Conservation (phyloP, 1,139 yeast genomes). For the Suhomyces atakaporum region DNA sequence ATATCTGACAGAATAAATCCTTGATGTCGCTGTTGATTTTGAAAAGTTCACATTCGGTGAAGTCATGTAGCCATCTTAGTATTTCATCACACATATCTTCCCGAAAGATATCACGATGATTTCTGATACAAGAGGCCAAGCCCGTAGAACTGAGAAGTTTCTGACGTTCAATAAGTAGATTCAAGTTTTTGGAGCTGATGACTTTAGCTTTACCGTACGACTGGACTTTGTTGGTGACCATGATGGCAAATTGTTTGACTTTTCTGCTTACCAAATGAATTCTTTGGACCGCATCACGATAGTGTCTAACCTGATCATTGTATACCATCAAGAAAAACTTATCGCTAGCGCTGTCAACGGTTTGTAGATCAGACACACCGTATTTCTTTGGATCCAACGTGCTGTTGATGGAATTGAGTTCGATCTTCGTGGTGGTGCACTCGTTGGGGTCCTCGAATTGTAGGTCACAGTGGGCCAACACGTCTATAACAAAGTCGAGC, state of each 20-base stretch:
- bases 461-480: constrained; percentile 51
- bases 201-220: constrained; percentile 70
- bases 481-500: constrained; percentile 77
- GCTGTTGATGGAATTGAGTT: constrained; percentile 29
- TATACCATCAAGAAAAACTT: constrained; percentile 64
- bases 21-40: constrained; percentile 51
- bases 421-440: constrained; percentile 23
- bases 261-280: constrained; percentile 66
- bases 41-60: constrained; percentile 58
- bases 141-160: constrained; percentile 58
- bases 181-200: constrained; percentile 54
- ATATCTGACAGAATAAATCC: constrained; percentile 57
- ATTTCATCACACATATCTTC: constrained; percentile 83
- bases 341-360: constrained; percentile 46
- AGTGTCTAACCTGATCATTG: constrained; percentile 80
- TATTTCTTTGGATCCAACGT: constrained; percentile 36
- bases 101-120: constrained; percentile 68
- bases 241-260: constrained; percentile 65
- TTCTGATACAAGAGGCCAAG: constrained; percentile 64
- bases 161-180: constrained; percentile 55
- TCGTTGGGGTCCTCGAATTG: constrained; percentile 34
- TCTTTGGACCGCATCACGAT: constrained; percentile 69
- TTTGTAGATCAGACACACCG: constrained; percentile 21
- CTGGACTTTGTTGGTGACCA: constrained; percentile 71
- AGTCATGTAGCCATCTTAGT: constrained; percentile 61